These are phyloP conservation scores for Flueggea neowawraea DNA, from an alignment of 441 rosid genomes.

Conservation along the genomic window DNA sequence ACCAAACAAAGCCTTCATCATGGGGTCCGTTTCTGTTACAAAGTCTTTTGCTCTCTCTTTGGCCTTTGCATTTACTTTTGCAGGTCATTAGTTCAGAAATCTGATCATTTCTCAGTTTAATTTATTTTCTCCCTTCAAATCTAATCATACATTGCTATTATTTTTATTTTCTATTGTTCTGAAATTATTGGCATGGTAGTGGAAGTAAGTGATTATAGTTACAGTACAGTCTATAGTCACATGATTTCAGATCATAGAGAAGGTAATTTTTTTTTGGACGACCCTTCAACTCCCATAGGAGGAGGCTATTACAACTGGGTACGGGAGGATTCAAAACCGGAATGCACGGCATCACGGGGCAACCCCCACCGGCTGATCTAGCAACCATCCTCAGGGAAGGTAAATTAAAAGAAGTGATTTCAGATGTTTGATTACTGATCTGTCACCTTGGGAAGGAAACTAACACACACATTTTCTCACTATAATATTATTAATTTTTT, in stretches of 20 bases:
- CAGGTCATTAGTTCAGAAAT: constrained; percentile 22
- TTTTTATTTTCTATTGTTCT: neutral
- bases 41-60: constrained; percentile 18
- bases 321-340: too few species aligned
- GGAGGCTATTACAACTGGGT: too few species aligned
- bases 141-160: too few species aligned
- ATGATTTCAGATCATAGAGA: constrained; percentile 9
- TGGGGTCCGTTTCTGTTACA: constrained; percentile 34
- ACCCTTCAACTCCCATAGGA: too few species aligned
- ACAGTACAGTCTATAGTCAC: constrained; percentile 3
- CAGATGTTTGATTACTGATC: constrained; percentile 25
- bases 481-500: too few species aligned
- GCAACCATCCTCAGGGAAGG: too few species aligned
- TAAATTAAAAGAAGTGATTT: constrained; percentile 5
- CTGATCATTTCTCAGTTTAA: constrained; percentile 2
- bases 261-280: too few species aligned
- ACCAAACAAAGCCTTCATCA: constrained; percentile 21
- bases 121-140: neutral
- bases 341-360: too few species aligned
- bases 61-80: constrained; percentile 31
- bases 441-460: constrained; percentile 37
- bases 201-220: neutral
- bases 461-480: constrained; percentile 2
- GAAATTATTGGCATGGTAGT: neutral
- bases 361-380: too few species aligned